Percentiles rank a stretch among this genome's conserved stretches.
Conservation (phyloP, 148 eudicot species). For the Cornus kousa region DNA sequence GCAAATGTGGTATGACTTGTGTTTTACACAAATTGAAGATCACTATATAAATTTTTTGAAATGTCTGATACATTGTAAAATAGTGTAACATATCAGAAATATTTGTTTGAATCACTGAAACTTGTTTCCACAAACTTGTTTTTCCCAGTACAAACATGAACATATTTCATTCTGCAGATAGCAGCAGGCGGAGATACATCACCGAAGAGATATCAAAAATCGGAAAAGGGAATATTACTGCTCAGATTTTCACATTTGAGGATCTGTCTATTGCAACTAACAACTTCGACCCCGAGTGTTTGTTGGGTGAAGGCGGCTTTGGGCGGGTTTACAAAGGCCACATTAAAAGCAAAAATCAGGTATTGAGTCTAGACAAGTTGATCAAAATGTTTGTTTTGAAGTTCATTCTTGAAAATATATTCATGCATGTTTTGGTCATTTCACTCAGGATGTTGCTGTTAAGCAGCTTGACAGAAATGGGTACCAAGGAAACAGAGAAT, state of each 20-base stretch:
- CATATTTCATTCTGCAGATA: conserved; percentile 42
- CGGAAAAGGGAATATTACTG: conserved; percentile 62
- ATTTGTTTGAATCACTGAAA: neutral
- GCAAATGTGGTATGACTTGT: neutral
- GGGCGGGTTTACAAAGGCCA: conserved; percentile 84
- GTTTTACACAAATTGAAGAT: neutral
- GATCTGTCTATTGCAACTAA: conserved; percentile 62
- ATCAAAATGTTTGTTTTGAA: too few relatives aligned
- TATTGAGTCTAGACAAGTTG: neutral
- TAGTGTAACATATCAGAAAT: too few relatives aligned
- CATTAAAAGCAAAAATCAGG: conserved; percentile 41
- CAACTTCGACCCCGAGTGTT: conserved; percentile 43
- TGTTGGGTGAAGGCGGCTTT: conserved; percentile 97
- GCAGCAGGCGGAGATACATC: conserved; percentile 75
- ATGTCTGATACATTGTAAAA: neutral
- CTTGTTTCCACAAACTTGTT: neutral
- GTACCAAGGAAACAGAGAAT: conserved; percentile 27
- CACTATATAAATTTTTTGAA: neutral
- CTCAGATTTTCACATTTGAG: conserved; percentile 47
- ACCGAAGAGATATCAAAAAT: conserved; percentile 64
- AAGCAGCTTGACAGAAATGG: conserved; percentile 28
- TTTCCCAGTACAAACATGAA: neutral
- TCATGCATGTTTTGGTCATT: neutral
- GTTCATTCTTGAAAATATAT: too few relatives aligned
- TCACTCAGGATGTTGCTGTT: conserved; percentile 20